These are phyloP conservation scores for Backusella circina DNA, from an alignment of 192 early-diverging fungal genomes.

Conservation along the genomic window DNA sequence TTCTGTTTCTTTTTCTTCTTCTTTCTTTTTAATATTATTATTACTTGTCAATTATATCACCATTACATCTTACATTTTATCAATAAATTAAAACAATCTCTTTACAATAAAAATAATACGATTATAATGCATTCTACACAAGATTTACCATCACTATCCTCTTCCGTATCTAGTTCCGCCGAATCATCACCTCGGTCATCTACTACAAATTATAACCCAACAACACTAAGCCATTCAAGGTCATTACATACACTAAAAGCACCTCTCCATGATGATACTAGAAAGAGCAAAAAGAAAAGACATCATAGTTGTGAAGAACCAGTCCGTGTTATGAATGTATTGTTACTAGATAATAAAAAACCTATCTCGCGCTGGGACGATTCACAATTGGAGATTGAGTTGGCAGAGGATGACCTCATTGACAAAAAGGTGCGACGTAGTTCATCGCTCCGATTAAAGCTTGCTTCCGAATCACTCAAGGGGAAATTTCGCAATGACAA, in stretches of 20 bases:
- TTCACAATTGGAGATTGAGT: slow-evolving; percentile 12
- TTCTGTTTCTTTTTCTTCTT: background rate
- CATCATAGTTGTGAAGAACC: background rate
- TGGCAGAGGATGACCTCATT: slow-evolving; percentile 17
- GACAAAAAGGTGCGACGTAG: slow-evolving; percentile 12
- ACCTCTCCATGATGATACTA: background rate
- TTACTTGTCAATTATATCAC: background rate
- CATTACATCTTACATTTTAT: background rate
- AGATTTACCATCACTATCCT: slow-evolving; percentile 8
- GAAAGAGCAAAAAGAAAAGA: background rate
- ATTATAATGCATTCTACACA: background rate
- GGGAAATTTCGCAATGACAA: background rate
- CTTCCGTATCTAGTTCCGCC: background rate
- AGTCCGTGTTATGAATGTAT: background rate
- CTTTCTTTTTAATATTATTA: background rate
- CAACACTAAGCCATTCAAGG: slow-evolving; percentile 2
- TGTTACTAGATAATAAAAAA: background rate
- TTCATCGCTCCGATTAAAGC: slow-evolving; percentile 13
- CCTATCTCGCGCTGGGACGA: slow-evolving; percentile 9
- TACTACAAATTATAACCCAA: background rate
- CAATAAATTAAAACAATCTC: background rate
- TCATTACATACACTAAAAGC: background rate
- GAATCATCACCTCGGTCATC: slow-evolving; percentile 1
- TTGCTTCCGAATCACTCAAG: background rate
- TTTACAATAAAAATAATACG: background rate